Evolutionary conservation across 441 rosid species (phyloP).

Genomic region (Pelargonium fulgidum): DNA sequence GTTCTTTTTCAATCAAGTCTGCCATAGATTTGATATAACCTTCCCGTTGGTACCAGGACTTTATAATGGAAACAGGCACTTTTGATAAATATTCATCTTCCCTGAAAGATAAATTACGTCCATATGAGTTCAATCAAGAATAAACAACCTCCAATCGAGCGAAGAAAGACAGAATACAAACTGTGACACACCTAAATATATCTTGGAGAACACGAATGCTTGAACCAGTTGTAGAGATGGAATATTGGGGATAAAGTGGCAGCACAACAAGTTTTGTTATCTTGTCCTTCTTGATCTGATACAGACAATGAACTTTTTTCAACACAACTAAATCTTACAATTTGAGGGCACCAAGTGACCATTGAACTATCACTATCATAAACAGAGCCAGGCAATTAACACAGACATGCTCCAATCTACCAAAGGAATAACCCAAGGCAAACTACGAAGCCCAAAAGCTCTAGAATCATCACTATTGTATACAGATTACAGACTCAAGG

Average conservation of each 20-base stretch:
- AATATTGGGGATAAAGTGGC: conserved; percentile 88
- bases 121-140: conserved; percentile 17
- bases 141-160: neutral
- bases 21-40: conserved; percentile 86
- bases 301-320: conserved; percentile 8
- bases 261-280: conserved; percentile 85
- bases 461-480: neutral
- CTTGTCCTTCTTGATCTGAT: conserved; percentile 71
- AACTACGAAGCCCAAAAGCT: neutral
- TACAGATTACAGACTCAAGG: neutral
- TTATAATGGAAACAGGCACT: conserved; percentile 67
- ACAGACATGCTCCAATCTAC: neutral
- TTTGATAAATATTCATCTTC: conserved; percentile 64
- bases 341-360: neutral
- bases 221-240: conserved; percentile 90
- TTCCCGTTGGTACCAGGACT: conserved; percentile 83
- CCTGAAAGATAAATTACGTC: conserved; percentile 38
- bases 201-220: conserved; percentile 74
- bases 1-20: conserved; percentile 70
- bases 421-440: neutral
- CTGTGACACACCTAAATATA: conserved; percentile 46
- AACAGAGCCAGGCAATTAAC: neutral
- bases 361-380: neutral
- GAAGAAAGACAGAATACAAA: neutral
- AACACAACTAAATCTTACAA: neutral